Conservation (phyloP, 768 basidiomycete species). For the Amanita jacksonii region DNA sequence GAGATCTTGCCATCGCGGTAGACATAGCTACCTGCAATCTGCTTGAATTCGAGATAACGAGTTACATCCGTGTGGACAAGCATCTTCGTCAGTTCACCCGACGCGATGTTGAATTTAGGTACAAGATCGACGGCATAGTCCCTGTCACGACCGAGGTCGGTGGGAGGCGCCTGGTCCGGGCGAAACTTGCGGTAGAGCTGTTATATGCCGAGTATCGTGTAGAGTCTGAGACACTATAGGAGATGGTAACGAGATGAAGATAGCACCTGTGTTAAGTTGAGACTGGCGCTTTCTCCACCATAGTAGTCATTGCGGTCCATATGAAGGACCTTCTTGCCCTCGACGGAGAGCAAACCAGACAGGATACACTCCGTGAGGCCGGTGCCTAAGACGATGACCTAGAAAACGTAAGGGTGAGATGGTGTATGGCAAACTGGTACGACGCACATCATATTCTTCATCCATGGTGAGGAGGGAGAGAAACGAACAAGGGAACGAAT, state of each 20-base stretch:
- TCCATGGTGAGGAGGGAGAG: conserved; percentile 54
- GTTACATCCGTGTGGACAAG: conserved; percentile 98
- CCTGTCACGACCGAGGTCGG: conserved; percentile 88
- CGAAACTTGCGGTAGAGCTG: conserved; percentile 97
- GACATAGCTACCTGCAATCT: conserved; percentile 97
- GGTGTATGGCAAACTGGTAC: conserved; percentile 4
- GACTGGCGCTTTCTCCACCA: conserved; percentile 91
- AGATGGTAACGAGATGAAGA: conserved; percentile 1
- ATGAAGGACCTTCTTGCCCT: conserved; percentile 99
- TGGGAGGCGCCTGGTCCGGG: conserved; percentile 60
- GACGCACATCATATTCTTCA: conserved; percentile 92
- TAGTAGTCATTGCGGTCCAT: conserved; percentile 99
- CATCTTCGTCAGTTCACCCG: conserved; percentile 95
- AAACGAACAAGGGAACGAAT: neutral
- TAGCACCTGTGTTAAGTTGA: conserved; percentile 93
- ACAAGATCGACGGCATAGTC: conserved; percentile 98
- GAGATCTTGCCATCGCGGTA: conserved; percentile 95
- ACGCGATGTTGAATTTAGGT: conserved; percentile 98
- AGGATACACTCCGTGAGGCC: conserved; percentile 98
- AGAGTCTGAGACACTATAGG: conserved; percentile 8
- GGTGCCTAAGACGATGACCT: conserved; percentile 92
- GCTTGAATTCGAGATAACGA: conserved; percentile 98
- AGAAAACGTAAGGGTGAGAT: conserved; percentile 12
- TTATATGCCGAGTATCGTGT: conserved; percentile 10
- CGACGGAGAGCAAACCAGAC: conserved; percentile 95